phyloP scores from a whole-genome alignment of 2,329 filamentous ascomycete genomes.

The Calonectria montana region DNA sequence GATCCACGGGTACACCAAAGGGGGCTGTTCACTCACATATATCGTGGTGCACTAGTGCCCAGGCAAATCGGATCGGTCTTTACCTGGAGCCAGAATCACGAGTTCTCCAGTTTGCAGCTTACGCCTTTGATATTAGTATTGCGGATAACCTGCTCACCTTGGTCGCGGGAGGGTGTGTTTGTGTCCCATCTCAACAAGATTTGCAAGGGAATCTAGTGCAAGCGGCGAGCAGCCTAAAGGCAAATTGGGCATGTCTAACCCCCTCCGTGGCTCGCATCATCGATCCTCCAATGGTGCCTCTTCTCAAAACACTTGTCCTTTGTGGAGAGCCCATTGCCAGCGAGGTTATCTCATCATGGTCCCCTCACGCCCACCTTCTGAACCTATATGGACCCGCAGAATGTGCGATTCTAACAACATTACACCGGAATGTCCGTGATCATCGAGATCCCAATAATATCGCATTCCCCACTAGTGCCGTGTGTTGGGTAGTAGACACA shows the following conservation, averaged over 20 bases:
- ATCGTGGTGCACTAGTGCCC: not conserved
- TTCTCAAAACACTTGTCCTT: not conserved
- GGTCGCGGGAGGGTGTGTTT: constrained; percentile 18
- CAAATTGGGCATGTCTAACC: not conserved
- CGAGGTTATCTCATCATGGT: not conserved
- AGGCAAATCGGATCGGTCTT: not conserved
- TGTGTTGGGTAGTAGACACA: not conserved
- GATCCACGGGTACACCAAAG: constrained; percentile 40
- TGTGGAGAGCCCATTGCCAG: not conserved
- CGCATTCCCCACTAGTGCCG: not conserved
- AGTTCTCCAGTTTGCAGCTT: constrained; percentile 20
- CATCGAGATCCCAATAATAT: not conserved
- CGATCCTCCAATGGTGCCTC: not conserved
- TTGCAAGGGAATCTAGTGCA: not conserved
- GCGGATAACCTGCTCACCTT: constrained; percentile 12
- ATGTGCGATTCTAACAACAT: not conserved
- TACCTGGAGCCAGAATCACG: not conserved
- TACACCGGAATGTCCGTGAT: not conserved
- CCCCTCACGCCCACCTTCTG: not conserved
- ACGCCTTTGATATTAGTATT: constrained; percentile 12
- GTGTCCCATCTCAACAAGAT: constrained; percentile 13
- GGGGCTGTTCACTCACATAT: constrained; percentile 34
- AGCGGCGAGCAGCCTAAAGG: not conserved
- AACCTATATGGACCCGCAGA: not conserved
- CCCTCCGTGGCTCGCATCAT: not conserved